Evolutionary conservation across 2,329 filamentous ascomycete species (phyloP).

Genomic region (Colletotrichum magnum): DNA sequence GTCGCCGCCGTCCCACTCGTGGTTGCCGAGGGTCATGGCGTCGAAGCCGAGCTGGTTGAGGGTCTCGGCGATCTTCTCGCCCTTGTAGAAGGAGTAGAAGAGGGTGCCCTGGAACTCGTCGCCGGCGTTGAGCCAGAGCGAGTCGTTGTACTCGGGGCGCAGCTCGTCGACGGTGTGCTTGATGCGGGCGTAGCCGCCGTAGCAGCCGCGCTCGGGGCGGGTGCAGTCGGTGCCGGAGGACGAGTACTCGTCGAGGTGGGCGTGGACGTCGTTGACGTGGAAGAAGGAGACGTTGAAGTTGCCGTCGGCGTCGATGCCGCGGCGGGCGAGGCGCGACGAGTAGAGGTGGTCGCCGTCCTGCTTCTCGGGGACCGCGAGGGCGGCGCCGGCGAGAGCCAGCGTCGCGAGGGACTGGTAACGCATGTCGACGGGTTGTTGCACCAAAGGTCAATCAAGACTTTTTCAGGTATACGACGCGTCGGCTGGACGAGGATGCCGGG

Average conservation of each 20-base stretch:
- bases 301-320: conserved; percentile 62
- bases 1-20: conserved; percentile 77
- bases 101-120: conserved; percentile 79
- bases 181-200: conserved; percentile 75
- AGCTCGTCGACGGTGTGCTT: conserved; percentile 72
- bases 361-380: conserved; percentile 47
- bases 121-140: conserved; percentile 75
- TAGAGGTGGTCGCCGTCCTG: conserved; percentile 62
- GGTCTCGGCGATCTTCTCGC: conserved; percentile 77
- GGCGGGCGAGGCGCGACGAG: conserved; percentile 64
- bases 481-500: conserved; percentile 1
- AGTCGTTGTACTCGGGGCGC: conserved; percentile 70
- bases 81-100: conserved; percentile 76
- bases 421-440: conserved; percentile 15
- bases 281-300: conserved; percentile 75
- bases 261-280: conserved; percentile 79
- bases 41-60: conserved; percentile 77
- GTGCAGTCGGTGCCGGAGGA: conserved; percentile 74
- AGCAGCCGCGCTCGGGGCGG: conserved; percentile 69
- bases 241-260: conserved; percentile 75
- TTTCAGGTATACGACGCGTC: conserved; percentile 3
- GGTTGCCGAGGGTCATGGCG: conserved; percentile 77
- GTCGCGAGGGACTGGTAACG: conserved; percentile 25
- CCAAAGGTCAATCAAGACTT: conserved; percentile 28
- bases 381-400: conserved; percentile 45